Evolutionary conservation across 768 basidiomycete species (phyloP).

Genomic region (Cystobasidium tubakii): DNA sequence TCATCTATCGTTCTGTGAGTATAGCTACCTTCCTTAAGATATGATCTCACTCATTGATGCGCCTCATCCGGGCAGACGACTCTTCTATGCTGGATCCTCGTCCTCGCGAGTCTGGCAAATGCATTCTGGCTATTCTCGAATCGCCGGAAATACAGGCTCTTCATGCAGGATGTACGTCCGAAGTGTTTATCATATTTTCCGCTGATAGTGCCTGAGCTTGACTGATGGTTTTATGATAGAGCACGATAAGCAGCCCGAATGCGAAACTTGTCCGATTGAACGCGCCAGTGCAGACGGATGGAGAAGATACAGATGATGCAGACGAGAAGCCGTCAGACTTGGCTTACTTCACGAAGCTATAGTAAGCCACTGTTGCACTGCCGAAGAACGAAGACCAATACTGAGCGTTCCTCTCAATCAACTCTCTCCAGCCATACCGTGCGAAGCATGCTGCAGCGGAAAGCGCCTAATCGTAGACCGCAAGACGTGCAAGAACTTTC

Average conservation of each 20-base stretch:
- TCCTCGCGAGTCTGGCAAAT: conserved; percentile 37
- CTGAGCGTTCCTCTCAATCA: not conserved
- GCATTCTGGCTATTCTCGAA: conserved; percentile 37
- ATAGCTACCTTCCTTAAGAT: too few relatives aligned
- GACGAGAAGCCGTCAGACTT: conserved; percentile 8
- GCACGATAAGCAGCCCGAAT: conserved; percentile 40
- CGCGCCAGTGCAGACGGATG: conserved; percentile 2
- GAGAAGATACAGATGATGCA: not conserved
- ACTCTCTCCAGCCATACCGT: not conserved
- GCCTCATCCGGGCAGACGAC: too few relatives aligned
- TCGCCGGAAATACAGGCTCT: conserved; percentile 38
- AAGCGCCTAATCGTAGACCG: not conserved
- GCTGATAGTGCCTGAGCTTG: too few relatives aligned
- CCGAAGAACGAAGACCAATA: not conserved
- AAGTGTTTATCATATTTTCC: not conserved
- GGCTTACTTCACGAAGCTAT: not conserved
- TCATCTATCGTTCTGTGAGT: conserved; percentile 11
- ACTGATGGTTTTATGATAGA: conserved; percentile 20
- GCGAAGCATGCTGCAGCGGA: not conserved
- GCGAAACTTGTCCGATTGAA: conserved; percentile 33
- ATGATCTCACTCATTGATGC: too few relatives aligned
- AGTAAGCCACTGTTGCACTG: not conserved
- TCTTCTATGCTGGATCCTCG: conserved; percentile 2
- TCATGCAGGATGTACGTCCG: conserved; percentile 40
- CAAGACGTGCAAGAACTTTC: conserved; percentile 40